Evolutionary conservation across 257 asterid genomes (phyloP), one percentile per base, ranked within the genome.

Genomic region (Nicotiana tomentosiformis): DNA sequence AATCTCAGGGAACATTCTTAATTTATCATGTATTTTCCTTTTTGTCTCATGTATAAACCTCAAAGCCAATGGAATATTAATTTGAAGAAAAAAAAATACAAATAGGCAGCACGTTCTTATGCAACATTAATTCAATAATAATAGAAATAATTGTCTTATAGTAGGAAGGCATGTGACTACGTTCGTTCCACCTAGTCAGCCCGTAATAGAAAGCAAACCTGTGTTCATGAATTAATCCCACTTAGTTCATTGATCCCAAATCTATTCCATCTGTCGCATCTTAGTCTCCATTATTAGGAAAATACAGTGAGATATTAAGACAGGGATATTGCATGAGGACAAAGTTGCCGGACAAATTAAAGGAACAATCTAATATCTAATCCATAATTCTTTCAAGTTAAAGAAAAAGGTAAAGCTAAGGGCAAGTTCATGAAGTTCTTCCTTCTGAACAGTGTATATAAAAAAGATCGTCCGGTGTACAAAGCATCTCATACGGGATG

Each of bases 101-200:
- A 4, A 29, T 66, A 33, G 26, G 76, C 23, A 66, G 6, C 29
- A 70, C 37, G 37, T 46, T 72, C 18, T 20, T 72, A 72, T 72
- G 79, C 30, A 46, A 20, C 37, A 72, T 6, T 23, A 72, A 70
- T 46, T 46, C 17, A 12, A 46, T 20, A 46, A 72, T 11, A 43
- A 46, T 23, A 43, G 39, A 10, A 72, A 17, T n/a, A 69, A 37
- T n/a, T 69, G 57, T 39, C 79, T 46, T 72, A 12, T 12, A 5
- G 79, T 72, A 46, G 61, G 26, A 43, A 72, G 15, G 23, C 79
- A 23, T 72, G 79, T 72, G 79, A 72, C 79, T 72, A 46, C 79
- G 39, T 72, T 72, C 79, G 46, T 72, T 9, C 79, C 79, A 72
- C 79, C 79, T 5, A 65, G 43, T 29, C 43, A 29, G 1, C 29